These are phyloP conservation scores for Cryptosporidium baileyi DNA, from an alignment of 169 alveolate genomes.

Conservation along the genomic window DNA sequence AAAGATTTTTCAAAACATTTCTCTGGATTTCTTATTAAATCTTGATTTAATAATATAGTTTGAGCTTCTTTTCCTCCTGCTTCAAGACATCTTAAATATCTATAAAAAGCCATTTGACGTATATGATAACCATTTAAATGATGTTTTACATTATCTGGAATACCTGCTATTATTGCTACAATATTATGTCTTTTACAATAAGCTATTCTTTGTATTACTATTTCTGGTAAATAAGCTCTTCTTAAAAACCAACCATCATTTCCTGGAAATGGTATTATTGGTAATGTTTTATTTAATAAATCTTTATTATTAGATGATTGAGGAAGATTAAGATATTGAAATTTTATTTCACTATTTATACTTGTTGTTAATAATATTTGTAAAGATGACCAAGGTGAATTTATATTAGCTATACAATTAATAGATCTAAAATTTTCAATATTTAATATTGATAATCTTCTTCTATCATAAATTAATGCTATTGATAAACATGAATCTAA, in stretches of 20 bases:
- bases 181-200: conserved; percentile 9
- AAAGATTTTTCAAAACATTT: conserved; percentile 64
- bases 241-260: conserved; percentile 28
- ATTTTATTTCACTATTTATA: conserved; percentile 5
- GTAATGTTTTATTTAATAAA: neutral
- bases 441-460: neutral
- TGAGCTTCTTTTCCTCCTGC: conserved; percentile 70
- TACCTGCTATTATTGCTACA: conserved; percentile 53
- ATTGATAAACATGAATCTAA: neutral
- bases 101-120: conserved; percentile 60
- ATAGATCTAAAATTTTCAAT: neutral
- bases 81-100: conserved; percentile 57
- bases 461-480: neutral
- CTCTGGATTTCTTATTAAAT: conserved; percentile 54
- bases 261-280: conserved; percentile 4
- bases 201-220: conserved; percentile 42
- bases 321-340: conserved; percentile 15
- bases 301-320: neutral
- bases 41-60: conserved; percentile 42
- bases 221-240: conserved; percentile 41
- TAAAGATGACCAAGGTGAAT: conserved; percentile 62
- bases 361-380: conserved; percentile 18
- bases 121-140: conserved; percentile 62
- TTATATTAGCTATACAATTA: conserved; percentile 33
- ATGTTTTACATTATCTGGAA: conserved; percentile 63